Base-by-base conservation (phyloP, 2,329 filamentous ascomycete genomes). In the Orbilia brochopaga region DNA sequence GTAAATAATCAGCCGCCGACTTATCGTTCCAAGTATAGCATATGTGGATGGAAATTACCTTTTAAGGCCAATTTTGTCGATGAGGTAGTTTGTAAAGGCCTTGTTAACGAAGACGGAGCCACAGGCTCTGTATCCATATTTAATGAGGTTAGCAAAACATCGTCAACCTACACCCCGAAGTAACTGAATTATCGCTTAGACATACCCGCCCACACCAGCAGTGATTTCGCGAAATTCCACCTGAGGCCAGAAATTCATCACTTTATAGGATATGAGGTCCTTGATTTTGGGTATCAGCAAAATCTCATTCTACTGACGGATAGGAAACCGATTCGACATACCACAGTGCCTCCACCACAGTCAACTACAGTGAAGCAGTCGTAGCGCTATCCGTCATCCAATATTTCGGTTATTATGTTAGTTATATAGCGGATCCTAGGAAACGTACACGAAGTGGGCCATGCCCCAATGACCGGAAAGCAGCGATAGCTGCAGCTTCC, bases 291-390 rank as follows among this genome's bases (percentile, higher is more conserved):
- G 24, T 8, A n/a, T 51, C 23, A 15, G 35, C 37, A 50, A 27
- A 51, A 48, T 40, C 7, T n/a, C 7, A 35, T 6, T 6, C 5
- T 17, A 7, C 11, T 24, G 21, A 30, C 8, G 23, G 40, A 4
- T 52, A 30, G n/a, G 10, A 11, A 23, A 30, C 1, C 6, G 37
- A 13, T n/a, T 42, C 30, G 5, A 62, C 59, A 53, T 62, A 62
- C 59, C n/a, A 61, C 58, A 4, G 48, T 62, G 5, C 48, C 59
- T 17, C 59, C 59, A 48, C 59, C 48, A 37, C 59, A 62, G 15
- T 62, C 59, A 10, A 62, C 48, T 21, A 62, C 59, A n/a, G 48
- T 62, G 52, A 62, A 62, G 17, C 48, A 54, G n/a, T 62, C 48
- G n/a, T 62, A 62, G 15, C 59, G 35, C 59, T 62, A 24, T 17